Conservation (phyloP, 2,329 filamentous ascomycete genomes). For the Thermoascus crustaceus region DNA sequence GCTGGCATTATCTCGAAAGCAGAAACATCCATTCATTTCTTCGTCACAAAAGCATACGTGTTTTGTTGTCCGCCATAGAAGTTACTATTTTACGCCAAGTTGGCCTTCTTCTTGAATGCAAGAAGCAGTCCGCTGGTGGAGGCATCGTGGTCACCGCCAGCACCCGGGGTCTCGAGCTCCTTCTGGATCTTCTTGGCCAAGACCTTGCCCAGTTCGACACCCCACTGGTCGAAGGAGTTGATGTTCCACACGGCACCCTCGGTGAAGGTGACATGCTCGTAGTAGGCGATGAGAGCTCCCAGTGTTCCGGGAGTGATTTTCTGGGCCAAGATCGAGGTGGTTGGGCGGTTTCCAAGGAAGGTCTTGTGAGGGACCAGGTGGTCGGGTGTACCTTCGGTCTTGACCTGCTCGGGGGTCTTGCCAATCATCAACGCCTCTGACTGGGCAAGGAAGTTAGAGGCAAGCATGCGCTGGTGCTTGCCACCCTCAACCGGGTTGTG, state of each 20-base stretch:
- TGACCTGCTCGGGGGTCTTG: slow-evolving; percentile 41
- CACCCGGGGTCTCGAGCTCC: slow-evolving; percentile 72
- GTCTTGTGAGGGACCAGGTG: slow-evolving; percentile 91
- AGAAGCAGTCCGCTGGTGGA: slow-evolving; percentile 85
- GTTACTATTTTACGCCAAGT: slow-evolving; percentile 27
- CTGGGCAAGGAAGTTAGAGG: slow-evolving; percentile 45
- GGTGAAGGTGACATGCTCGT: slow-evolving; percentile 96
- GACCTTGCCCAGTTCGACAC: slow-evolving; percentile 94
- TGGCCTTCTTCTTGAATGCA: slow-evolving; percentile 76
- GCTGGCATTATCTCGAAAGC: not conserved
- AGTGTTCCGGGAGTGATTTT: slow-evolving; percentile 91
- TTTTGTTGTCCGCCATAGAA: slow-evolving; percentile 8
- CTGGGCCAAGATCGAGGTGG: slow-evolving; percentile 86
- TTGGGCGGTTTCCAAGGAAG: slow-evolving; percentile 94
- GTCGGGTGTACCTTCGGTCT: slow-evolving; percentile 40
- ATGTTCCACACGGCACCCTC: slow-evolving; percentile 99
- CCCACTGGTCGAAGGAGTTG: slow-evolving; percentile 99
- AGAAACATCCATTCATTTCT: slow-evolving; percentile 4
- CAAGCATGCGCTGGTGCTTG: slow-evolving; percentile 71
- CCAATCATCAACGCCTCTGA: slow-evolving; percentile 48
- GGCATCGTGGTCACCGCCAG: slow-evolving; percentile 66
- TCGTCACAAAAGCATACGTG: slow-evolving; percentile 10
- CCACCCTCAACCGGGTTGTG: slow-evolving; percentile 92
- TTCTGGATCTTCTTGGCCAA: slow-evolving; percentile 83
- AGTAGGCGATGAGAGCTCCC: slow-evolving; percentile 94